Conservation (phyloP, 805 yeast species). For the Huiozyma sinensis region DNA sequence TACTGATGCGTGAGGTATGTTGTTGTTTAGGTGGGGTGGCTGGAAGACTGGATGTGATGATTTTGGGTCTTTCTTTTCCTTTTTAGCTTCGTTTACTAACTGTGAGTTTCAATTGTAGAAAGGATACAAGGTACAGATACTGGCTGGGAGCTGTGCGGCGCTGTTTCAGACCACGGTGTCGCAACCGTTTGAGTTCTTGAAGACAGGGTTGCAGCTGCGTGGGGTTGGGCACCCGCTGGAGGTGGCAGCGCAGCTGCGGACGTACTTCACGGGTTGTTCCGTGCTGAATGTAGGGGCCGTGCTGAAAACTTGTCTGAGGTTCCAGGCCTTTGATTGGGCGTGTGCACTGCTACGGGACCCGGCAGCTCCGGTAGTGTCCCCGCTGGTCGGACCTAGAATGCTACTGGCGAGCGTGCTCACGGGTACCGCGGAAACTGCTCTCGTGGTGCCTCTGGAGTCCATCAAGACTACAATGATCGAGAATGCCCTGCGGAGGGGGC, state of each 20-base stretch:
- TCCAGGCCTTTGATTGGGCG: constrained; percentile 64
- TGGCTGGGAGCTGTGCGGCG: constrained; percentile 42
- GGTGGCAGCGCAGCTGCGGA: constrained; percentile 12
- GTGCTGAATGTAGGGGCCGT: constrained; percentile 69
- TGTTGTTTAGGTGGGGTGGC: no score
- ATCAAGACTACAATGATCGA: constrained; percentile 74
- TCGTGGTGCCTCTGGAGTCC: constrained; percentile 86
- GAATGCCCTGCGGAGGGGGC: constrained; percentile 34
- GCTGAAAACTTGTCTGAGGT: constrained; percentile 61
- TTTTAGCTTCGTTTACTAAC: no score
- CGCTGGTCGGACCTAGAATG: constrained; percentile 66
- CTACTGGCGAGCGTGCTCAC: constrained; percentile 79
- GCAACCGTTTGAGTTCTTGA: constrained; percentile 62
- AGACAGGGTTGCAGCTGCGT: constrained; percentile 49
- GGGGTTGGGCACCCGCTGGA: constrained; percentile 28
- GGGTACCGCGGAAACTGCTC: constrained; percentile 69
- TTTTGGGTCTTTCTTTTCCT: no score
- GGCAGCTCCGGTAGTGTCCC: constrained; percentile 43
- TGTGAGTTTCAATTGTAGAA: no score
- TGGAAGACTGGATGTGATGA: no score
- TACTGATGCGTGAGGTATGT: no score
- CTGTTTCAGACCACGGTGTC: constrained; percentile 51
- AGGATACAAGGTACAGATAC: constrained; percentile 4
- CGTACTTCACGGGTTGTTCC: constrained; percentile 50
- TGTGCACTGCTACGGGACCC: constrained; percentile 41